A percentile compares a stretch with the other conserved stretches of the same genome.
Conservation (phyloP, 257 asterid species). For the Jacaranda mimosifolia region DNA sequence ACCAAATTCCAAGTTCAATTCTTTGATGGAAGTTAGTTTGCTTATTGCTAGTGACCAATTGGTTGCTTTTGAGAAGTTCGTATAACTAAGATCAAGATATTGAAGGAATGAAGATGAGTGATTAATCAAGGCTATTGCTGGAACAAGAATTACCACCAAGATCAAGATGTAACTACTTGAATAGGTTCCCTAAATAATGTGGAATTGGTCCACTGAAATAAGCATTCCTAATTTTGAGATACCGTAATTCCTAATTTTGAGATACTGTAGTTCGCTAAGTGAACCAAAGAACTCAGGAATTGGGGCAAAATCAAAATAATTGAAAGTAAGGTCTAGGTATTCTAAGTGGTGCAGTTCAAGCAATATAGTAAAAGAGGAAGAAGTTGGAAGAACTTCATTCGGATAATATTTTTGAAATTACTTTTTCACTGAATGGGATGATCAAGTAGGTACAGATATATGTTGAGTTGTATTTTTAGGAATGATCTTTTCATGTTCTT, state of each 20-base stretch:
- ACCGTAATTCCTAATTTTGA: too few relatives aligned
- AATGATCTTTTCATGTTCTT: too few relatives aligned
- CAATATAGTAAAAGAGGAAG: too few relatives aligned
- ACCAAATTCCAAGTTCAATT: background rate
- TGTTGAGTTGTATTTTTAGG: too few relatives aligned
- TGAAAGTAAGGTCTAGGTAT: background rate
- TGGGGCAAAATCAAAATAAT: background rate
- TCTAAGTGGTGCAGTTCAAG: slow-evolving; percentile 2
- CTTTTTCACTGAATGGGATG: too few relatives aligned
- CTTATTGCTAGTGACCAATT: background rate
- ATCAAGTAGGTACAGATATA: too few relatives aligned
- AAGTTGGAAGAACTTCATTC: too few relatives aligned
- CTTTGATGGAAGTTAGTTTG: too few relatives aligned
- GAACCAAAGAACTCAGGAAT: background rate
- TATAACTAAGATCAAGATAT: slow-evolving; percentile 15
- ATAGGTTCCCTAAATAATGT: background rate
- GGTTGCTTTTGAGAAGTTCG: background rate
- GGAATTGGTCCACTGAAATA: background rate
- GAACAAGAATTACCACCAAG: background rate
- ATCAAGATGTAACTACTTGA: slow-evolving; percentile 20
- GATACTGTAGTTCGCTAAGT: too few relatives aligned
- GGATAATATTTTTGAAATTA: too few relatives aligned
- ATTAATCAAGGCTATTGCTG: slow-evolving; percentile 33
- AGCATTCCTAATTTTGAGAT: background rate
- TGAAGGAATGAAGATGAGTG: slow-evolving; percentile 17